Base-by-base conservation (phyloP, 176 grass and related monocot species). In the Urochloa ruziziensis region DNA sequence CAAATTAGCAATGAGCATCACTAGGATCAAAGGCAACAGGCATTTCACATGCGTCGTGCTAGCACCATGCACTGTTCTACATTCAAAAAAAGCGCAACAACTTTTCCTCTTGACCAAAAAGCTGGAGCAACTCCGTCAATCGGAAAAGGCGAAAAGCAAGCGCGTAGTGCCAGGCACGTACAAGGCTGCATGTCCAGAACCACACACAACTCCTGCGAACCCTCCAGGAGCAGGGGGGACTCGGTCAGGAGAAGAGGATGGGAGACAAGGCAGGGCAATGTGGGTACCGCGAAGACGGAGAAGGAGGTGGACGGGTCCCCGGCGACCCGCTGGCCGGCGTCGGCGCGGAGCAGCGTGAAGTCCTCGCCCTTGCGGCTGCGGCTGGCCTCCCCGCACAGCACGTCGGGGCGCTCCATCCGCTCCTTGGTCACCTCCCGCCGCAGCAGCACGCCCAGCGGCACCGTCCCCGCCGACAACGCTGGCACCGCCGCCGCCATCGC, bases 311-410 rank as follows among this genome's bases (percentile, higher is more conserved):
- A 89, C 0, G 89, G 89, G 74, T 96, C 89, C 90, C 91, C 89
- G 37, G 88, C 64, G 24, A 96, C 84, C 62, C 97, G 91, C 36
- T 92, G 72, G 42, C 83, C 75, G 30, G 84, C 91, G 42, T 89
- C 74, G 49, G 81, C 68, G 64, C 88, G 87, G 51, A 99, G 84
- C 49, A 99, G 62, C 49, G 97, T 96, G 85, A 96, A 86, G 82
- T 99, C 93, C 87, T 99, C 97, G 62, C 96, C 93, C 80, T 99
- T 99, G 88, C 92, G 91, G 83, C 83, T 86, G 63, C 89, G 93
- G 62, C 18, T 85, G 27, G 97, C 97, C 77, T 94, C 88, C 47
- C 97, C 93, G 78, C 91, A 89, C 68, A 96, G 82, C 77, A 99
- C 77, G 69, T 99, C 93, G 0, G 96, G 96, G 1, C 89, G 85